Conservation (phyloP, 257 asterid species). For the Anisodus tanguticus region DNA sequence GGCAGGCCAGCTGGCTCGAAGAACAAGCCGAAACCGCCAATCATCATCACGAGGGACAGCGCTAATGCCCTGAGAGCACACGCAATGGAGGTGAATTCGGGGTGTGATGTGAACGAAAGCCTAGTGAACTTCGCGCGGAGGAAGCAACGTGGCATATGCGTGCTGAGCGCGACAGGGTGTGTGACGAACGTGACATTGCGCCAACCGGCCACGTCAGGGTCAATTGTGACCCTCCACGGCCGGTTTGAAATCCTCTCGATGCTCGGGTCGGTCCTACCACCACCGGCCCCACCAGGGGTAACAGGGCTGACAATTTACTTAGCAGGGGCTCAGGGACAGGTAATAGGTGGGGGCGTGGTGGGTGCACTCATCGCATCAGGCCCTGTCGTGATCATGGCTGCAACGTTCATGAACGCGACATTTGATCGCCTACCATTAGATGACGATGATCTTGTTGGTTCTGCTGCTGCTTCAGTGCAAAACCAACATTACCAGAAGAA, state of each 20-base stretch:
- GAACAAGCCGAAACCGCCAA: slow-evolving; percentile 95
- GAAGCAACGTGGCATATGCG: slow-evolving; percentile 73
- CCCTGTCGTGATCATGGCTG: slow-evolving; percentile 94
- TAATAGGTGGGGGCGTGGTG: slow-evolving; percentile 81
- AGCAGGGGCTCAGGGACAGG: slow-evolving; percentile 91
- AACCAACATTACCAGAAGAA: slow-evolving; percentile 53
- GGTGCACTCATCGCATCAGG: slow-evolving; percentile 90
- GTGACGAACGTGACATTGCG: slow-evolving; percentile 80
- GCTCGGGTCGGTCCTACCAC: slow-evolving; percentile 81
- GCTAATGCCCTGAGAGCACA: slow-evolving; percentile 83
- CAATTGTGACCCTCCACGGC: slow-evolving; percentile 82
- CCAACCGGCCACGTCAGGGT: slow-evolving; percentile 76
- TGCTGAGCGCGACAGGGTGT: slow-evolving; percentile 83
- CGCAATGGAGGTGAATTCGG: slow-evolving; percentile 80
- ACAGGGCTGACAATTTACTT: slow-evolving; percentile 75
- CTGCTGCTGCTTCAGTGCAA: slow-evolving; percentile 34
- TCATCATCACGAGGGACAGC: slow-evolving; percentile 86
- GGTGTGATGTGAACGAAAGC: slow-evolving; percentile 72
- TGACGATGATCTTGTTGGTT: slow-evolving; percentile 50
- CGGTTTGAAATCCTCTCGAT: slow-evolving; percentile 78
- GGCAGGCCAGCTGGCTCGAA: slow-evolving; percentile 94
- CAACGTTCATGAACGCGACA: slow-evolving; percentile 79
- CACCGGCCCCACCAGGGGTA: slow-evolving; percentile 88
- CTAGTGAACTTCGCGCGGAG: slow-evolving; percentile 63
- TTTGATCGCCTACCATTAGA: slow-evolving; percentile 79